Base-by-base conservation (phyloP, 2,329 filamentous ascomycete genomes). In the Pyrenochaeta sp. region DNA sequence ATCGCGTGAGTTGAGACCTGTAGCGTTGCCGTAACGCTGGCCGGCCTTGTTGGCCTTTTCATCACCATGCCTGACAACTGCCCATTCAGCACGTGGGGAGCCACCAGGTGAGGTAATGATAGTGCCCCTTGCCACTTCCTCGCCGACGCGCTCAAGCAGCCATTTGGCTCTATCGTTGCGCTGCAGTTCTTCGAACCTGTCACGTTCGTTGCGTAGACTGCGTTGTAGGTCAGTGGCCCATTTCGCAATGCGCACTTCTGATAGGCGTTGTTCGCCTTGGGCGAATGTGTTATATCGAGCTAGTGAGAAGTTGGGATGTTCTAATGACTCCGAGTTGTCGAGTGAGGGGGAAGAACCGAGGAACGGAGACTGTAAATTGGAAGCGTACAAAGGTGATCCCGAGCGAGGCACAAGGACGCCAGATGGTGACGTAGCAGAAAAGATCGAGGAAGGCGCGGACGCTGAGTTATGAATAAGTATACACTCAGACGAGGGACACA, bases 201-300 rank as follows among this genome's bases (percentile, higher is more conserved):
- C 81, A n/a, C 85, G 81, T 66, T 94, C 90, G 44, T 86, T 86
- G 19, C 84, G 81, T 1, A 94, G 75, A 60, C 87, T 90, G 42
- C 84, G 82, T 65, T 95, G 89, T 0, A 96, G 77, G 58, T 94
- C 88, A 6, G 84, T 81, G 0, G 90, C 90, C 90, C 90, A 96
- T 62, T 87, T 88, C 2, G 86, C 88, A 13, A 95, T 77, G 6
- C 86, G 80, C n/a, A 93, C 78, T 53, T 87, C 83, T 9, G 84
- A 83, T 28, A 85, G 72, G 6, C 75, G 77, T 55, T 87, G 83
- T 60, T 87, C 82, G 13, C 78, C 75, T 45, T 82, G 79, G 13
- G 48, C 32, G 61, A 84, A 76, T 10, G 53, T 55, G 26, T 80
- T 75, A 40, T 87, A 76, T 42, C 83, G 77, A 6, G 68, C 56